A percentile compares a stretch with the other conserved stretches of the same genome.
These are phyloP conservation scores for Coemansia pectinata DNA, from an alignment of 192 early-diverging fungal species.

Conservation along the genomic window DNA sequence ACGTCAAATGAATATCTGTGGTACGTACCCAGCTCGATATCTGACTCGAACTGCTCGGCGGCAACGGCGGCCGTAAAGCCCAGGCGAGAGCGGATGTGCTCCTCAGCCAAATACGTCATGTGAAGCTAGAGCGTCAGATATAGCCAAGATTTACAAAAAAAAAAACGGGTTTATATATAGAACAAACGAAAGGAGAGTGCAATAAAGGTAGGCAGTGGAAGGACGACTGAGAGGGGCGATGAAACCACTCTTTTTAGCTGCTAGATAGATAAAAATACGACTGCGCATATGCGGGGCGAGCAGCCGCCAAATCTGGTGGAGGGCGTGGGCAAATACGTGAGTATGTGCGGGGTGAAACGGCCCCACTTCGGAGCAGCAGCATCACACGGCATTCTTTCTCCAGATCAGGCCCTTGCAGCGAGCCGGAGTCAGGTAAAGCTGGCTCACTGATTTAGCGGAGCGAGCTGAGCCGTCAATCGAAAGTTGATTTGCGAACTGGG, in stretches of 20 bases:
- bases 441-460: background rate
- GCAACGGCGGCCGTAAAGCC: background rate
- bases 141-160: background rate
- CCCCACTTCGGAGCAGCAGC: background rate
- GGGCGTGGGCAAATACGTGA: background rate
- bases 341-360: background rate
- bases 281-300: background rate
- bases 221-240: background rate
- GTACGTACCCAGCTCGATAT: background rate
- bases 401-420: background rate
- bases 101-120: constrained; percentile 3
- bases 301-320: background rate
- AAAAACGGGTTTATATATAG: background rate
- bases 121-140: background rate
- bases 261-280: background rate
- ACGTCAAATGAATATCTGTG: background rate
- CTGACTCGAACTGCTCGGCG: background rate
- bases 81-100: background rate
- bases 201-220: background rate
- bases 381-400: background rate
- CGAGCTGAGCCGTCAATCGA: background rate
- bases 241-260: background rate
- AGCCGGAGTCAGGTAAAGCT: background rate
- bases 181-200: background rate
- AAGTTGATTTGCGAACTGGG: background rate